Percentiles rank a stretch among this genome's conserved stretches.
Evolutionary conservation across 2,329 filamentous ascomycete species (phyloP).

Genomic region (Aspergillus sp.): DNA sequence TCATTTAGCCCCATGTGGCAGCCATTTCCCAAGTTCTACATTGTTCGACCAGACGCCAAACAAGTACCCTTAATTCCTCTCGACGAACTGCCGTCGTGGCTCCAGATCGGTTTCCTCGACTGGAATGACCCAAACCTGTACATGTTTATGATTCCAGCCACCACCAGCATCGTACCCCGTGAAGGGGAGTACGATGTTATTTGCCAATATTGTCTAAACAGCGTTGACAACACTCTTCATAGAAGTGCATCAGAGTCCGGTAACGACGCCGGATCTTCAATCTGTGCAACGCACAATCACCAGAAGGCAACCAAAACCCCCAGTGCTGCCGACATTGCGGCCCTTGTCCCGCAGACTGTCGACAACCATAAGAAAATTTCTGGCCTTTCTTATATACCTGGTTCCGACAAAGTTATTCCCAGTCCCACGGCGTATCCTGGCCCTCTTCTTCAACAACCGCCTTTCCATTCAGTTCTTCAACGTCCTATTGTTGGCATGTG

Average conservation of each 20-base stretch:
- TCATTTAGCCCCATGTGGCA: constrained; percentile 14
- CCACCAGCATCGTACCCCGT: constrained; percentile 22
- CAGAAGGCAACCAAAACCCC: not conserved
- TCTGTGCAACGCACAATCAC: not conserved
- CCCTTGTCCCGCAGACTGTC: not conserved
- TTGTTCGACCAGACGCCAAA: constrained; percentile 36
- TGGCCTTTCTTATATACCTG: not conserved
- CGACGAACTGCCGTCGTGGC: constrained; percentile 44
- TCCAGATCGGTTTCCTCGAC: constrained; percentile 29
- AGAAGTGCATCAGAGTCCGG: constrained; percentile 24
- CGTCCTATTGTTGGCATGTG: constrained; percentile 25
- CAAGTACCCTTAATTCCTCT: constrained; percentile 42
- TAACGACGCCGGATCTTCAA: constrained; percentile 5
- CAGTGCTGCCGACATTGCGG: not conserved
- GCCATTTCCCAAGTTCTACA: constrained; percentile 38
- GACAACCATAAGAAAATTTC: not conserved
- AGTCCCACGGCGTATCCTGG: not conserved
- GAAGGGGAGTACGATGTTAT: constrained; percentile 36
- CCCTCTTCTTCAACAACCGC: constrained; percentile 15
- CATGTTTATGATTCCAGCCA: constrained; percentile 24
- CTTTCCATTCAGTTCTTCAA: constrained; percentile 18
- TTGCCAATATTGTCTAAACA: constrained; percentile 29
- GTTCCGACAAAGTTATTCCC: not conserved
- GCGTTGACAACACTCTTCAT: constrained; percentile 21
- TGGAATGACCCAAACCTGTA: constrained; percentile 19